phyloP scores from a whole-genome alignment of 768 basidiomycete species.

The Pisolithus microcarpus region DNA sequence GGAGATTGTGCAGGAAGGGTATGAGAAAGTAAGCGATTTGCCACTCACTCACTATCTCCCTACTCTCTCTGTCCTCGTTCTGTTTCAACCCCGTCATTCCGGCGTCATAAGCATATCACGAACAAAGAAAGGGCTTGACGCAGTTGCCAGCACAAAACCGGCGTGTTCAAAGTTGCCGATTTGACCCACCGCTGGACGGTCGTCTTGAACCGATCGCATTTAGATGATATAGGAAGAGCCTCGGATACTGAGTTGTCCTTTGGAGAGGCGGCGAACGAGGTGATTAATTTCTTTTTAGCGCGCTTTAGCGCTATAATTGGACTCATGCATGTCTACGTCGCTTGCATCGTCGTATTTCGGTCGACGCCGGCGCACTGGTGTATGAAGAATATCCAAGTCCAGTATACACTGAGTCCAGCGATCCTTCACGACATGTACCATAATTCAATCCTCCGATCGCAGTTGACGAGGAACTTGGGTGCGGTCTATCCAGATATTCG shows the following conservation, averaged over 20 bases:
- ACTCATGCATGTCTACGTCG: neutral
- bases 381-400: neutral
- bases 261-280: neutral
- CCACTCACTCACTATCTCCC: no score
- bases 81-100: no score
- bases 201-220: neutral
- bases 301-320: no score
- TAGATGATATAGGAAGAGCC: neutral
- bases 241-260: neutral
- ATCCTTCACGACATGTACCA: conserved; percentile 24
- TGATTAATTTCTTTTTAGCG: neutral
- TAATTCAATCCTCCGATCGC: conserved; percentile 18
- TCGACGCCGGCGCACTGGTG: neutral
- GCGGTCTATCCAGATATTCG: conserved; percentile 33
- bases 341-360: conserved; percentile 24
- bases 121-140: neutral
- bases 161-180: neutral
- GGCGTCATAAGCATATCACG: no score
- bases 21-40: conserved; percentile 17
- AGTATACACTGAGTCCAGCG: neutral
- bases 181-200: neutral
- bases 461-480: conserved; percentile 33
- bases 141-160: neutral
- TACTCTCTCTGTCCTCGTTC: no score
- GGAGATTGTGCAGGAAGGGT: conserved; percentile 26